These are phyloP conservation scores for Quercus ilex DNA, from an alignment of 306 rosid genomes.

Conservation along the genomic window DNA sequence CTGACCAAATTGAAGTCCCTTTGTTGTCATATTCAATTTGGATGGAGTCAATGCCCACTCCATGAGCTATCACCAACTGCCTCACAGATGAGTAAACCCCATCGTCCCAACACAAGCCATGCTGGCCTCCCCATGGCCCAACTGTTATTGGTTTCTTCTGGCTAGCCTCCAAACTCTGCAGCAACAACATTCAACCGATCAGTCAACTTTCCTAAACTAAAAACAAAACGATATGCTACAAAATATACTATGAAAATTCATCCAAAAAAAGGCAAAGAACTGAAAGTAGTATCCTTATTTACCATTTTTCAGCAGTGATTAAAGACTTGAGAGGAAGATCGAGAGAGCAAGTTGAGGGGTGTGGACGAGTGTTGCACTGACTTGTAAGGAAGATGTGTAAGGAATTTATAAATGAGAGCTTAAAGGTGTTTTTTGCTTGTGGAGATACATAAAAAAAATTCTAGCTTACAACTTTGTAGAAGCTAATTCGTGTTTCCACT, in stretches of 20 bases:
- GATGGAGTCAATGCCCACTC: conserved; percentile 15
- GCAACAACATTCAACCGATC: neutral
- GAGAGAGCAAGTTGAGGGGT: neutral
- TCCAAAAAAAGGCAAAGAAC: too few species aligned
- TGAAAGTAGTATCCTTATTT: too few species aligned
- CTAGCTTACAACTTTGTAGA: neutral
- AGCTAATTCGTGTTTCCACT: conserved; percentile 21
- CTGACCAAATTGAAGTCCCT: conserved; percentile 21
- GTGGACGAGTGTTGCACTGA: neutral
- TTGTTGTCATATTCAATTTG: conserved; percentile 23
- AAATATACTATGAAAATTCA: neutral
- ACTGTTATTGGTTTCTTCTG: conserved; percentile 2
- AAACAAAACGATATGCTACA: neutral
- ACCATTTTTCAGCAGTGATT: conserved; percentile 10
- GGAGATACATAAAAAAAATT: neutral
- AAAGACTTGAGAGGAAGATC: neutral
- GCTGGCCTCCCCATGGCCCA: conserved; percentile 34
- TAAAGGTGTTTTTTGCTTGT: neutral
- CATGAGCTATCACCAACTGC: conserved; percentile 13
- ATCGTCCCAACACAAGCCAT: conserved; percentile 27
- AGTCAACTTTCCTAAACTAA: neutral
- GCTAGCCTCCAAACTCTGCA: neutral
- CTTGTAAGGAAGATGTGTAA: neutral
- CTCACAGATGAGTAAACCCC: conserved; percentile 16
- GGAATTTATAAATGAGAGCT: neutral